These are phyloP conservation scores for Dictyostelium gargantuum DNA, from an alignment of 208 protist species.

Conservation along the genomic window DNA sequence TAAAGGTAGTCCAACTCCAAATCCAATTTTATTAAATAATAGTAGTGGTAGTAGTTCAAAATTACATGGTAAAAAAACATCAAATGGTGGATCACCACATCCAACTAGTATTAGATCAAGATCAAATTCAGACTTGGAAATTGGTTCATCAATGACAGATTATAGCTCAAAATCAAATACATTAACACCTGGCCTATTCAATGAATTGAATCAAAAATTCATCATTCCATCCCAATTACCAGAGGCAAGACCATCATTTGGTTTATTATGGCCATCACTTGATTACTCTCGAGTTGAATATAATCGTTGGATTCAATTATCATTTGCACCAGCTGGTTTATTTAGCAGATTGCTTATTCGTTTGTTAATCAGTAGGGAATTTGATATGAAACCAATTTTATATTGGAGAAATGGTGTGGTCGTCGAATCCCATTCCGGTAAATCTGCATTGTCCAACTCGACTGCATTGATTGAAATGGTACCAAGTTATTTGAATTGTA, in stretches of 20 bases:
- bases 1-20: neutral
- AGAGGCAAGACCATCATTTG: constrained; percentile 7
- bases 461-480: constrained; percentile 13
- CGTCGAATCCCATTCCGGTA: neutral
- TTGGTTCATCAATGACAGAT: neutral
- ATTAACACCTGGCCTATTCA: neutral
- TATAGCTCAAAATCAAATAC: neutral
- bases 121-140: constrained; percentile 11
- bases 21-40: neutral
- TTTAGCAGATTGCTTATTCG: constrained; percentile 53
- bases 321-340: constrained; percentile 48
- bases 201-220: constrained; percentile 14
- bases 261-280: constrained; percentile 26
- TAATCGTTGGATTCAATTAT: constrained; percentile 61
- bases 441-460: neutral
- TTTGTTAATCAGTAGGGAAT: constrained; percentile 25
- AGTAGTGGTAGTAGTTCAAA: neutral
- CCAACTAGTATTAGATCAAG: neutral
- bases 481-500: neutral
- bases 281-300: constrained; percentile 39
- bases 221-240: constrained; percentile 59
- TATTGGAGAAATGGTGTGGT: constrained; percentile 62
- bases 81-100: neutral
- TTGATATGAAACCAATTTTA: constrained; percentile 23
- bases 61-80: neutral